Percentiles rank a stretch among this genome's conserved stretches.
phyloP scores from a whole-genome alignment of 257 asterid genomes.

The Henckelia pumila region DNA sequence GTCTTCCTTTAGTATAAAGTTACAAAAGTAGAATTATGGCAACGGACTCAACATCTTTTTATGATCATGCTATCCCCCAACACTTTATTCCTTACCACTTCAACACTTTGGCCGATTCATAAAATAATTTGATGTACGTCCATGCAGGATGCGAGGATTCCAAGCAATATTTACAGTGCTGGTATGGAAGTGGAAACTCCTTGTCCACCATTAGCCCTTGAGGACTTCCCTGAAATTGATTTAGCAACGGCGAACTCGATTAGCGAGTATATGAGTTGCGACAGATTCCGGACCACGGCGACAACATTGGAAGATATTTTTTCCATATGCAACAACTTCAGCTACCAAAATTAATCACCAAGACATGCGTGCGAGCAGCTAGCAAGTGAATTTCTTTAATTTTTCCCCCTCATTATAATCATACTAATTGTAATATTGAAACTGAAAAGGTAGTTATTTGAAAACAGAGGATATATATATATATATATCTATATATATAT shows the following conservation, averaged over 20 bases:
- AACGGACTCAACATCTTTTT: constrained; percentile 41
- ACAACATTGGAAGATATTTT: constrained; percentile 44
- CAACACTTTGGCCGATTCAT: neutral
- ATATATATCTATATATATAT: too few species aligned
- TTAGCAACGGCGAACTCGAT: constrained; percentile 25
- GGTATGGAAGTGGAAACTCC: constrained; percentile 28
- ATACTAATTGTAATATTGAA: too few species aligned
- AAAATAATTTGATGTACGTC: neutral
- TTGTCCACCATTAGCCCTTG: constrained; percentile 36
- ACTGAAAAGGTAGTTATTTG: neutral
- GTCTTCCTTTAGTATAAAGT: constrained; percentile 37
- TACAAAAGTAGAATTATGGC: constrained; percentile 32
- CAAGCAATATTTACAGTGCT: constrained; percentile 12
- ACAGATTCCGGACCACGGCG: constrained; percentile 34
- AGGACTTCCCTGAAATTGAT: constrained; percentile 49
- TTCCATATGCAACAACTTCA: constrained; percentile 7
- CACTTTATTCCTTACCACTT: constrained; percentile 6
- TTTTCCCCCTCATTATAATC: too few species aligned
- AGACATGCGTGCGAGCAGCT: neutral
- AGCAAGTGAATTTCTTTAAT: too few species aligned
- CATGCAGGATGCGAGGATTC: constrained; percentile 38
- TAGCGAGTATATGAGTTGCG: constrained; percentile 29
- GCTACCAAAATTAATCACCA: neutral
- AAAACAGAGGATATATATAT: too few species aligned
- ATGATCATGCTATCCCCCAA: too few species aligned